A percentile compares a stretch with the other conserved stretches of the same genome.
These are phyloP conservation scores for Aspergillus tamarii DNA, from an alignment of 2,329 filamentous ascomycete species.

Conservation along the genomic window DNA sequence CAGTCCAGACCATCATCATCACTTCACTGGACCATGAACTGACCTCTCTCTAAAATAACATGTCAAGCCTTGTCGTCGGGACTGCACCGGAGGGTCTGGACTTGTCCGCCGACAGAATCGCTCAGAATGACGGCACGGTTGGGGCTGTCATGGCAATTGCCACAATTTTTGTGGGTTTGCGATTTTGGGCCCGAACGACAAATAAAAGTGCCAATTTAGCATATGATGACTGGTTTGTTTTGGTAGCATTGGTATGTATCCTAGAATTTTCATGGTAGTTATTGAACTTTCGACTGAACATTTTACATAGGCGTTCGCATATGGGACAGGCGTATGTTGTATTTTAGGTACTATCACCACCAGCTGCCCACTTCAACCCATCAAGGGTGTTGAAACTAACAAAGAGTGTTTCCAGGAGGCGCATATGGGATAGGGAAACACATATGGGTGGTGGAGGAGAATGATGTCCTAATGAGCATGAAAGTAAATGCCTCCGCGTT, in stretches of 20 bases:
- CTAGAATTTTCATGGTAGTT: neutral
- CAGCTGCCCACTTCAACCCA: neutral
- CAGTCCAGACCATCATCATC: neutral
- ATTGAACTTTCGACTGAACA: neutral
- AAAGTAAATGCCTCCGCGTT: constrained; percentile 3
- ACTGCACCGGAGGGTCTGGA: constrained; percentile 8
- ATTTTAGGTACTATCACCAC: constrained; percentile 3
- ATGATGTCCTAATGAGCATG: constrained; percentile 17
- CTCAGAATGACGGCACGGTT: constrained; percentile 14
- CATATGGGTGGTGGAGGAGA: constrained; percentile 17
- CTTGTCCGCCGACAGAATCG: constrained; percentile 8
- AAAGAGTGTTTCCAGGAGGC: constrained; percentile 8
- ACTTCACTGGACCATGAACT: neutral
- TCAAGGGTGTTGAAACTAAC: neutral
- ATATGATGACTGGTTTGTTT: constrained; percentile 18
- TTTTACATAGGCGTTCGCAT: constrained; percentile 9
- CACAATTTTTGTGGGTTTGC: constrained; percentile 14
- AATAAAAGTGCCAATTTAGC: constrained; percentile 2
- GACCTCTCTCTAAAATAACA: neutral
- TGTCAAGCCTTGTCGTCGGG: constrained; percentile 16
- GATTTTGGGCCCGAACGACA: constrained; percentile 15
- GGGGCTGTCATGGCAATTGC: constrained; percentile 15
- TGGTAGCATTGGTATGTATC: constrained; percentile 12
- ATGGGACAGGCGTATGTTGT: constrained; percentile 17
- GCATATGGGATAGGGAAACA: constrained; percentile 22